Evolutionary conservation across 2,329 filamentous ascomycete species (phyloP), one percentile per base, ranked within the genome.

Genomic region (Neonectria hederae): DNA sequence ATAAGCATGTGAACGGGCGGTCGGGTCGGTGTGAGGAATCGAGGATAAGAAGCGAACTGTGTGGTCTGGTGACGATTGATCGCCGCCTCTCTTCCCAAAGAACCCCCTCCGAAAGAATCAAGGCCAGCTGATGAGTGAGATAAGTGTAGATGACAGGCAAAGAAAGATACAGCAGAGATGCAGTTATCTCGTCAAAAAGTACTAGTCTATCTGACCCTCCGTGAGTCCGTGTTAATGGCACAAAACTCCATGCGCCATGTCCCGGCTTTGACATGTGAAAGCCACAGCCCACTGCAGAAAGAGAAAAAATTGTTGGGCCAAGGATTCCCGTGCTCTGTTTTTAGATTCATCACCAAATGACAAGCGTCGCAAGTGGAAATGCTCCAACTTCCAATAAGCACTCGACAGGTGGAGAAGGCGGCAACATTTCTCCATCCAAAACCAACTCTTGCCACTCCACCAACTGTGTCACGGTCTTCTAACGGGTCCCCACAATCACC

Each of bases 261-360:
- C 35, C 63, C 53, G 43, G 26, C 46, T 56, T 32, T 73, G 69
- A 71, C 71, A 73, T 73, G 71, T 73, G 71, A 73, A 70, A 70
- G 64, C 52, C 30, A 22, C 30, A 11, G 30, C 54, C 55, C 38
- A 21, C 38, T 17, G 13, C 6, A 38, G 13, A 19, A 14, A 38
- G 30, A 42, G 48, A 65, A 63, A 63, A 60, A 62, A 65, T 43
- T 72, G 70, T 72, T 72, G 70, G 68, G 65, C 53, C 38, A 55
- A 42, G 35, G 26, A 52, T 28, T 38, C n/a, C 45, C 28, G 22
- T 42, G 40, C 35, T 24, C 55, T 40, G 24, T 55, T 61, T 57
- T 54, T 59, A 59, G 61, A 42, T 52, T 49, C 54, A 28, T 10
- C 28, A 28, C 10, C 28, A 35, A 45, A n/a, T 40, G 67, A 69